A percentile compares a stretch with the other conserved stretches of the same genome.
These are phyloP conservation scores for Geosmithia putterillii DNA, from an alignment of 2,329 filamentous ascomycete genomes.

Conservation along the genomic window DNA sequence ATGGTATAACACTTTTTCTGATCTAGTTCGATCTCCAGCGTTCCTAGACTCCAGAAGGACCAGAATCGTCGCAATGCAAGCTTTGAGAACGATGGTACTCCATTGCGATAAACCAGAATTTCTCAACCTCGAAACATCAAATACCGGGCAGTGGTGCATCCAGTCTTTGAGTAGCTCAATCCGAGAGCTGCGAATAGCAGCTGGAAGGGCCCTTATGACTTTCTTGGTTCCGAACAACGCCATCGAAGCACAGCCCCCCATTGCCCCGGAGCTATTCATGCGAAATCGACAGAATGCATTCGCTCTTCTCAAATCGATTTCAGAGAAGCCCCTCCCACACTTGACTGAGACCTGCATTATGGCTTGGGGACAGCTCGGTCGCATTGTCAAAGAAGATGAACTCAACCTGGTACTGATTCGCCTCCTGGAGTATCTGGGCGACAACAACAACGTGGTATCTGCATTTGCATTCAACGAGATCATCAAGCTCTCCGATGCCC, in stretches of 20 bases:
- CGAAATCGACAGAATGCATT: constrained; percentile 54
- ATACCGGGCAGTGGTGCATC: constrained; percentile 68
- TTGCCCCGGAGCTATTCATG: constrained; percentile 9
- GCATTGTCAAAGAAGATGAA: constrained; percentile 65
- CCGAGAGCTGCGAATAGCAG: constrained; percentile 72
- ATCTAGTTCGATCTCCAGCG: constrained; percentile 27
- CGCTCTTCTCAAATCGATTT: constrained; percentile 58
- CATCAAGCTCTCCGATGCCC: constrained; percentile 55
- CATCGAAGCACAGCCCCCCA: constrained; percentile 5
- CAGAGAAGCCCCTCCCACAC: constrained; percentile 52
- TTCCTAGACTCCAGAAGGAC: constrained; percentile 45
- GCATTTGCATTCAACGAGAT: constrained; percentile 77
- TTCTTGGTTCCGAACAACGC: constrained; percentile 38
- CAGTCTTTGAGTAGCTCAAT: constrained; percentile 72
- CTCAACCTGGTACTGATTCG: constrained; percentile 76
- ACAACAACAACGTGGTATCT: constrained; percentile 66
- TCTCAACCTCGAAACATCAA: constrained; percentile 55
- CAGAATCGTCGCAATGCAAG: constrained; percentile 59
- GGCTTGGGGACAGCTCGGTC: constrained; percentile 76
- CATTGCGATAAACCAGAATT: constrained; percentile 50
- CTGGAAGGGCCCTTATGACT: constrained; percentile 53
- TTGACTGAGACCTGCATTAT: constrained; percentile 76
- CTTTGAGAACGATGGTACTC: constrained; percentile 54
- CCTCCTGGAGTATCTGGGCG: constrained; percentile 77
- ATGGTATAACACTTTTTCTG: constrained; percentile 20